phyloP scores from a whole-genome alignment of 306 rosid genomes.

The Aeschynomene evenia region DNA sequence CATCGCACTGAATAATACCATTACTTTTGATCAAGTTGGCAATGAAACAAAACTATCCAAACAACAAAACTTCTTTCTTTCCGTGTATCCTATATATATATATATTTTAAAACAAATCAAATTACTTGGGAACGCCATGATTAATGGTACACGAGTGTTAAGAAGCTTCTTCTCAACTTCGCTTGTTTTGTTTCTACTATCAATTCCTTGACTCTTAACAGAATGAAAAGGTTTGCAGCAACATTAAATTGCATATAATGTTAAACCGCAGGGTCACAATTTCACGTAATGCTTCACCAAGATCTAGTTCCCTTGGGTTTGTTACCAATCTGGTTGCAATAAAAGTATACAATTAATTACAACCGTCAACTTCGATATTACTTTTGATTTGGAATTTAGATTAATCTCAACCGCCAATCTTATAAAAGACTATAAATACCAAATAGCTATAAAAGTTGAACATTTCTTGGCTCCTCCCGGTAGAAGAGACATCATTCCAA shows the following conservation, averaged over 20 bases:
- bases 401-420: too few species aligned
- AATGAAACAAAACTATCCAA: background rate
- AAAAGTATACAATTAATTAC: background rate
- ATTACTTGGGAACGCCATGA: background rate
- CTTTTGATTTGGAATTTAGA: background rate
- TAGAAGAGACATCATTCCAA: too few species aligned
- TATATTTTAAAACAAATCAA: too few species aligned
- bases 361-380: background rate
- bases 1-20: background rate
- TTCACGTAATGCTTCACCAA: background rate
- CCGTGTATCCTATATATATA: too few species aligned
- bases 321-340: background rate
- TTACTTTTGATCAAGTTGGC: background rate
- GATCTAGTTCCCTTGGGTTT: background rate
- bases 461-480: too few species aligned
- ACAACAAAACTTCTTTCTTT: background rate
- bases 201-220: background rate
- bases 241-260: background rate
- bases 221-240: background rate
- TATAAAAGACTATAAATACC: background rate
- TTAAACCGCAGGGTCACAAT: background rate
- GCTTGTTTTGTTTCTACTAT: background rate
- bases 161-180: slow-evolving; percentile 17
- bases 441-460: background rate
- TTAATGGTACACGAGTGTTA: background rate